These are phyloP conservation scores for Cokeromyces recurvatus DNA, from an alignment of 371 early-diverging fungal genomes.

Conservation along the genomic window DNA sequence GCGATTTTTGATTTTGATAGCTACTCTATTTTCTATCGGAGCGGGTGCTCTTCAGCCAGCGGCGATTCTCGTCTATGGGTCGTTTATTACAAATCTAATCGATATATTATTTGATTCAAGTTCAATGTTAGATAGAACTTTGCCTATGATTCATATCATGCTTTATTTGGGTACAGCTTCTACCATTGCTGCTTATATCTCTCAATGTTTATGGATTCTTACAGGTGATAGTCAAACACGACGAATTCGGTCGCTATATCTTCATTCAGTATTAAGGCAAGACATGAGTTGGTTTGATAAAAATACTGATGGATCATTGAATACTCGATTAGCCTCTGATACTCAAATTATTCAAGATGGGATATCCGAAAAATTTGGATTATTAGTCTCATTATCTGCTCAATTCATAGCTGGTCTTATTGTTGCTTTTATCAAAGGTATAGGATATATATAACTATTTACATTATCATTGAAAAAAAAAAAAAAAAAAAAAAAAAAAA, in stretches of 20 bases:
- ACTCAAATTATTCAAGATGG: conserved; percentile 75
- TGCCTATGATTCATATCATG: conserved; percentile 22
- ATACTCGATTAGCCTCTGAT: conserved; percentile 65
- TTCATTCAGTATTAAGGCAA: conserved; percentile 71
- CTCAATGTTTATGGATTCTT: conserved; percentile 16
- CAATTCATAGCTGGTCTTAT: background rate
- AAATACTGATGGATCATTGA: conserved; percentile 53
- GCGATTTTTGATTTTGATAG: conserved; percentile 16
- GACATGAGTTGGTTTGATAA: conserved; percentile 84
- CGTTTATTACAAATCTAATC: conserved; percentile 13
- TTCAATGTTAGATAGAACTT: conserved; percentile 4
- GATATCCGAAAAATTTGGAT: conserved; percentile 73
- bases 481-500: too few species aligned
- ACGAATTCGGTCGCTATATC: conserved; percentile 3
- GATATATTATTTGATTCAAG: background rate
- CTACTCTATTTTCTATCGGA: conserved; percentile 15
- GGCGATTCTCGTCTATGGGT: conserved; percentile 24
- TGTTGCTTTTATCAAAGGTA: conserved; percentile 52
- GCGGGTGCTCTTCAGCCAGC: conserved; percentile 29
- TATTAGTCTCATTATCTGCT: conserved; percentile 53
- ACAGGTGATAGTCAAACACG: conserved; percentile 6
- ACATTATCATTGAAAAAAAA: conserved; percentile 7
- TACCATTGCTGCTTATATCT: conserved; percentile 18
- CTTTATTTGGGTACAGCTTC: conserved; percentile 28
- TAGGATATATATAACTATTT: too few species aligned